A percentile compares a stretch with the other conserved stretches of the same genome.
Conservation (phyloP, 306 rosid genomes). For the Cicer cuneatum region DNA sequence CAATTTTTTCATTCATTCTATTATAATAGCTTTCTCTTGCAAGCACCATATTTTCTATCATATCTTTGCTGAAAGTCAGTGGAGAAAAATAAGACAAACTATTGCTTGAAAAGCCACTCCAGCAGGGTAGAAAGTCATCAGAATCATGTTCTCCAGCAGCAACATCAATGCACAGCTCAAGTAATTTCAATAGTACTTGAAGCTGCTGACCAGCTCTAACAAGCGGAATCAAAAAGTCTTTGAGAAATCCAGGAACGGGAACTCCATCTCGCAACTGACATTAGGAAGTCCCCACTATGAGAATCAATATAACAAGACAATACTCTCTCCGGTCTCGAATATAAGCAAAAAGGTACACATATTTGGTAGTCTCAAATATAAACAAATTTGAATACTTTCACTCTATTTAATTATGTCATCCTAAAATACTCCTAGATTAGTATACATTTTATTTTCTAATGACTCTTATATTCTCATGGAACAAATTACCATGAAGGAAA, state of each 20-base stretch:
- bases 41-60: slow-evolving; percentile 62
- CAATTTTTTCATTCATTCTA: slow-evolving; percentile 72
- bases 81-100: slow-evolving; percentile 61
- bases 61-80: slow-evolving; percentile 65
- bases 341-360: too few relatives aligned
- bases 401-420: too few relatives aligned
- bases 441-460: too few relatives aligned
- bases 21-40: slow-evolving; percentile 74
- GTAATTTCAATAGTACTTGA: slow-evolving; percentile 84
- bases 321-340: not conserved
- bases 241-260: slow-evolving; percentile 80
- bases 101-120: slow-evolving; percentile 74
- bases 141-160: slow-evolving; percentile 57
- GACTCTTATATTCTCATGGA: too few relatives aligned
- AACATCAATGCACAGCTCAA: slow-evolving; percentile 76
- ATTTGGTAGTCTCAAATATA: too few relatives aligned
- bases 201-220: slow-evolving; percentile 96
- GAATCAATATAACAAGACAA: slow-evolving; percentile 44
- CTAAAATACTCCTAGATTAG: too few relatives aligned
- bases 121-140: slow-evolving; percentile 84
- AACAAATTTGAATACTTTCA: too few relatives aligned
- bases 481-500: too few relatives aligned
- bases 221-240: slow-evolving; percentile 73
- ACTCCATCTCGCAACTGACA: slow-evolving; percentile 81
- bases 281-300: slow-evolving; percentile 49